Conservation (phyloP, 176 grass and related monocot species). For the Thinopyrum elongatum region DNA sequence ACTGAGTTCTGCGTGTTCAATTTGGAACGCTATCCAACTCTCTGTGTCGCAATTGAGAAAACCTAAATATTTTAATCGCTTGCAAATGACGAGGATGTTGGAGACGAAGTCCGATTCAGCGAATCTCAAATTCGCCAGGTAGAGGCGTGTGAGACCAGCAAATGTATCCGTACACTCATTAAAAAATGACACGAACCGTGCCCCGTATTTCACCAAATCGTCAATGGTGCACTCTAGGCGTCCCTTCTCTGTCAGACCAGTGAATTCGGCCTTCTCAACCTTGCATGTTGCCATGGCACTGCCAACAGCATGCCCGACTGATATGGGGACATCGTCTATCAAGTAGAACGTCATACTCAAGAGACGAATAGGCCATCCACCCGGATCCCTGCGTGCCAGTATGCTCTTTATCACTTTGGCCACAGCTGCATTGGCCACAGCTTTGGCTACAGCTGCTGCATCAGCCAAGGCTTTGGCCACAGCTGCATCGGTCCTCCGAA, state of each 20-base stretch:
- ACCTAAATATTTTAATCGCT: not conserved
- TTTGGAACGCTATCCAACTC: not conserved
- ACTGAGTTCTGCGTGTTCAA: not conserved
- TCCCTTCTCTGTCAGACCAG: not conserved
- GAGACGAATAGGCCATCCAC: not conserved
- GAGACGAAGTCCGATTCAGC: not conserved
- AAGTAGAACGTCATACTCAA: not conserved
- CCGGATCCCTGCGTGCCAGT: not conserved
- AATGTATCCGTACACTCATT: not conserved
- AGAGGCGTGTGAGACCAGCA: not conserved
- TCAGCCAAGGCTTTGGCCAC: too few species aligned
- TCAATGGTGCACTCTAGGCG: too few species aligned
- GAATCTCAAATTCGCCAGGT: not conserved
- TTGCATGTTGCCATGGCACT: not conserved
- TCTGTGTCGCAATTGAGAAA: not conserved
- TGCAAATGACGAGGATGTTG: not conserved
- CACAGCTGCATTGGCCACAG: not conserved
- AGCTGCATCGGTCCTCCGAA: too few species aligned
- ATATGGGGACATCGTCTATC: not conserved
- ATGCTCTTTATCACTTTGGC: not conserved
- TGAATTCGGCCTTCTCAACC: not conserved
- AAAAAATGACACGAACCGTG: not conserved
- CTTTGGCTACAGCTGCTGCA: too few species aligned
- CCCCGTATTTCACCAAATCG: not conserved
- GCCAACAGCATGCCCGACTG: not conserved